These are phyloP conservation scores for Paramecium caudatum DNA, from an alignment of 73 alveolate species.

Conservation along the genomic window DNA sequence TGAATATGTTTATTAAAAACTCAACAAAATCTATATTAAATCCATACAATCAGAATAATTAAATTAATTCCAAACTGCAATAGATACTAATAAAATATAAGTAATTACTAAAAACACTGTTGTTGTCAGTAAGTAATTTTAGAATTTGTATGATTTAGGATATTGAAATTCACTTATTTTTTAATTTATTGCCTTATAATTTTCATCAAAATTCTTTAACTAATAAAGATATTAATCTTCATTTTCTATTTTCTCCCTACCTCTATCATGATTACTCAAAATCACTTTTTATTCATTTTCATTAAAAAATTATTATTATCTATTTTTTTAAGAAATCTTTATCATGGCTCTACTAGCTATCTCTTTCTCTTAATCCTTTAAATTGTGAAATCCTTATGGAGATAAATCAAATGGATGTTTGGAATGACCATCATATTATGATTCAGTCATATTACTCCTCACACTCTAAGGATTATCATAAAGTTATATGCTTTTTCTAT, in stretches of 20 bases:
- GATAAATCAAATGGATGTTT: not conserved
- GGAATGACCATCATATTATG: not conserved
- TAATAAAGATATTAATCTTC: not conserved
- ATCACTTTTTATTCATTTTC: not conserved
- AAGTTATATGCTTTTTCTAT: not conserved
- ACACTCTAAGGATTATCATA: not conserved
- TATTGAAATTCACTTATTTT: not conserved
- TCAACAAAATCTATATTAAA: not conserved
- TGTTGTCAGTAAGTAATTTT: not conserved
- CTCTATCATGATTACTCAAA: not conserved
- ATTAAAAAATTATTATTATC: not conserved
- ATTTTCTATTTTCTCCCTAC: not conserved
- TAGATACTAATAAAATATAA: not conserved
- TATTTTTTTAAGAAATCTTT: not conserved
- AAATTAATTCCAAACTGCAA: slow-evolving; percentile 22
- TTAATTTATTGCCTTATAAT: slow-evolving; percentile 3
- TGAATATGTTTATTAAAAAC: not conserved
- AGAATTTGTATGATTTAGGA: slow-evolving; percentile 1
- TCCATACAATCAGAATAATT: slow-evolving; percentile 3
- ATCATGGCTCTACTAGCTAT: not conserved
- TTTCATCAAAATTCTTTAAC: not conserved
- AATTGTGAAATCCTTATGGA: too few species aligned
- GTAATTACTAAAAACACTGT: not conserved
- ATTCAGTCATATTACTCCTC: not conserved
- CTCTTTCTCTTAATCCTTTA: not conserved